Evolutionary conservation across 768 basidiomycete genomes (phyloP), one percentile per base, ranked within the genome.

Genomic region (Tubosaeta sp.): DNA sequence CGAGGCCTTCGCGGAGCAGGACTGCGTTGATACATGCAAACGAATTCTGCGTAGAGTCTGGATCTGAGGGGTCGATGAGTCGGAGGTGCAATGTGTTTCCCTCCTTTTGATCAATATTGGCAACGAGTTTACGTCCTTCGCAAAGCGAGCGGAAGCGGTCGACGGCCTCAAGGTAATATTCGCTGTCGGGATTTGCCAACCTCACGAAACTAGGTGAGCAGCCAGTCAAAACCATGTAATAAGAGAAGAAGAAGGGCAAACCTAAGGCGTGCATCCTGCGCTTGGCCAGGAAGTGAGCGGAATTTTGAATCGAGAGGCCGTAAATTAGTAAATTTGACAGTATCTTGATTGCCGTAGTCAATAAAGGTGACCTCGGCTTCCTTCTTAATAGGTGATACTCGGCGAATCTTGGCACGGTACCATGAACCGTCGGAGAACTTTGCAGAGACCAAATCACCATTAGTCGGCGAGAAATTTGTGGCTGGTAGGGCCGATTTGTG

Each of bases 331-430:
- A 91, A 97, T 4, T 86, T 71, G 11, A 97, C 75, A 2, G 79
- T 88, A 63, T 95, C 93, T 68, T 94, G 89, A 69, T 99, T 98
- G 29, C 95, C 95, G 63, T 95, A 91, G 66, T 91, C 87, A 59
- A 97, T 94, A 72, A 97, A 97, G 8, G 86, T 85, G 30, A 99
- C 86, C 66, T 96, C 91, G 6, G 92, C 94, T 69, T 96, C 92
- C 65, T 88, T 93, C 72, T 94, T 96, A 36, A 90, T 60, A 4
- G 90, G 82, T 40, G 91, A 94, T n/a, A 82, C 73, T 19, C 90
- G 80, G 46, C 88, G 87, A 53, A 97, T 85, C 72, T 84, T 90
- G 39, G 95, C 95, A 46, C 95, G 88, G 70, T 98, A 97, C 96
- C 95, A 99, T 43, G 86, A 76, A 8, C 90, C 90, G 61, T 96